Percentiles rank a stretch among this genome's conserved stretches.
Conservation (phyloP, 106 monocot genomes). For the Dendrobium catenatum region DNA sequence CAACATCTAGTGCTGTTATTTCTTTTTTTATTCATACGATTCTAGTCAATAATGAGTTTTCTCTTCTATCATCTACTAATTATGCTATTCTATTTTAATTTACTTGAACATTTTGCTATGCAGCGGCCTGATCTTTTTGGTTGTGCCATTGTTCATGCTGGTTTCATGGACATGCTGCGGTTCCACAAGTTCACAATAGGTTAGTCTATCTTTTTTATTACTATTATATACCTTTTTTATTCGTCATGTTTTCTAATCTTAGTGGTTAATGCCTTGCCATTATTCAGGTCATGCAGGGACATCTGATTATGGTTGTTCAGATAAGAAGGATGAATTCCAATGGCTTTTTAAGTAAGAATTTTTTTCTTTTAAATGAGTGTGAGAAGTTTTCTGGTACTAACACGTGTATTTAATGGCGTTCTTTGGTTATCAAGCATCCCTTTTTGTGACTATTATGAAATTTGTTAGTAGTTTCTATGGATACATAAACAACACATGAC, state of each 20-base stretch:
- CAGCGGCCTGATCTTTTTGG: conserved; percentile 95
- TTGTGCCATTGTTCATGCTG: conserved; percentile 94
- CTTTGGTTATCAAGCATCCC: not conserved
- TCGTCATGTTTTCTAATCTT: not conserved
- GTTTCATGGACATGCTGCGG: conserved; percentile 99
- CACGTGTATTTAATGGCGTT: not conserved
- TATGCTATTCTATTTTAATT: not conserved
- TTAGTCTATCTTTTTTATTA: conserved; percentile 4
- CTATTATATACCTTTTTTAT: not conserved
- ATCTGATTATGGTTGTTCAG: conserved; percentile 91
- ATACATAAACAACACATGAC: not conserved
- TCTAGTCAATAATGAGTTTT: not conserved
- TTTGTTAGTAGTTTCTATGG: not conserved
- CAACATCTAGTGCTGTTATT: not conserved
- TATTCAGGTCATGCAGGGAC: conserved; percentile 80
- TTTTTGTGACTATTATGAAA: not conserved
- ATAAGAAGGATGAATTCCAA: conserved; percentile 74
- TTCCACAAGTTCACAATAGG: conserved; percentile 98
- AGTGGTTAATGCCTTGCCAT: conserved; percentile 1
- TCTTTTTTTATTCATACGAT: not conserved
- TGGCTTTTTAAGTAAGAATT: conserved; percentile 83
- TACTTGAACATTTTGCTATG: conserved; percentile 15
- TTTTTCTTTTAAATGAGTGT: not conserved
- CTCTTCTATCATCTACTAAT: not conserved
- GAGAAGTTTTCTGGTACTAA: not conserved